These are phyloP conservation scores for Bassia scoparia DNA, from an alignment of 148 eudicot species.

Conservation along the genomic window DNA sequence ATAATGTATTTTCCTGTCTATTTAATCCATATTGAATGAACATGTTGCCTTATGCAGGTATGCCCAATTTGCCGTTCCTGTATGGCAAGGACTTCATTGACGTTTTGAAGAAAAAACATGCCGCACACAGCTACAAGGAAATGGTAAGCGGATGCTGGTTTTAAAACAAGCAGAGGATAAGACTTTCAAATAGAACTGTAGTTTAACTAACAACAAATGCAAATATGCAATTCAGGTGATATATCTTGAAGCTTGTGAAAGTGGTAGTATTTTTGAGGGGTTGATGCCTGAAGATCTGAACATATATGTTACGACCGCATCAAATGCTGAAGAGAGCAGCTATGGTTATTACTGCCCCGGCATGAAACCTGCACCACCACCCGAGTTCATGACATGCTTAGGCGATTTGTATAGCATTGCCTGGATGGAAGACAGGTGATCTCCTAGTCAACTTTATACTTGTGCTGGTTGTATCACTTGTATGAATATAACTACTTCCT, in stretches of 20 bases:
- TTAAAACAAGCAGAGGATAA: background rate
- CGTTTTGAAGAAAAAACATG: constrained; percentile 41
- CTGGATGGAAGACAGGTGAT: constrained; percentile 55
- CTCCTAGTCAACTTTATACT: background rate
- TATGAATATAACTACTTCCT: too few species aligned
- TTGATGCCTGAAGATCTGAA: constrained; percentile 43
- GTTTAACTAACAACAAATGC: background rate
- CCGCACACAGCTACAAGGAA: constrained; percentile 37
- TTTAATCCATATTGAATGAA: background rate
- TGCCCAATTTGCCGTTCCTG: constrained; percentile 38
- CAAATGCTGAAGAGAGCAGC: constrained; percentile 48
- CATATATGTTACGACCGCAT: constrained; percentile 48
- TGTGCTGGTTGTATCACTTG: background rate
- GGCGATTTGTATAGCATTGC: constrained; percentile 49
- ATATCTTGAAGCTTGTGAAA: constrained; percentile 48
- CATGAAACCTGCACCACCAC: constrained; percentile 38
- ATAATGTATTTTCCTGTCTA: background rate
- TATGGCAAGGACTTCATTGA: constrained; percentile 38
- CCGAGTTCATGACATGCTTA: constrained; percentile 42
- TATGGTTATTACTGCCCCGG: constrained; percentile 51
- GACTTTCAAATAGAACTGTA: background rate
- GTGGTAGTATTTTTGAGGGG: constrained; percentile 51
- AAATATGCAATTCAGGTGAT: constrained; percentile 34
- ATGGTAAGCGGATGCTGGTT: constrained; percentile 29
- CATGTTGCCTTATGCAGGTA: constrained; percentile 27